Conservation (phyloP, 768 basidiomycete genomes). For the Tulasnella sp. region DNA sequence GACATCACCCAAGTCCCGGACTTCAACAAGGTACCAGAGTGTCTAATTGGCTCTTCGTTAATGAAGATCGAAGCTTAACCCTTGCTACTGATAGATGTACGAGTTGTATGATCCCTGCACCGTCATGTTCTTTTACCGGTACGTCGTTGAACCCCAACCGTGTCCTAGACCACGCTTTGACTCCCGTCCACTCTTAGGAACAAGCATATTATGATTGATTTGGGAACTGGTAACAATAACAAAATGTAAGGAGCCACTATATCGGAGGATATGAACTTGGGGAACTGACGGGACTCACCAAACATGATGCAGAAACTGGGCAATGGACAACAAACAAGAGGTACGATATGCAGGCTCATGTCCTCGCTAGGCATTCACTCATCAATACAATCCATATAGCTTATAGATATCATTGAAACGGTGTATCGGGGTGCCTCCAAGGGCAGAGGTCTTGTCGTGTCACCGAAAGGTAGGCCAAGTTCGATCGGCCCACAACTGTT, state of each 20-base stretch:
- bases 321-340: constrained; percentile 99
- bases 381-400: constrained; percentile 49
- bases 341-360: constrained; percentile 46
- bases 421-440: constrained; percentile 98
- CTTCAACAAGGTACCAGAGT: constrained; percentile 83
- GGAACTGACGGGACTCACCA: neutral
- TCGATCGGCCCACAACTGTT: neutral
- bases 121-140: constrained; percentile 99
- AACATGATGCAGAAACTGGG: constrained; percentile 79
- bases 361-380: neutral
- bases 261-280: neutral
- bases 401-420: constrained; percentile 98
- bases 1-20: constrained; percentile 98
- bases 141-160: constrained; percentile 41
- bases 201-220: constrained; percentile 99
- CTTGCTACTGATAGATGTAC: constrained; percentile 75
- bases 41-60: neutral
- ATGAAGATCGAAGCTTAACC: neutral
- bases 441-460: constrained; percentile 96
- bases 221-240: constrained; percentile 99
- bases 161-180: constrained; percentile 36
- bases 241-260: constrained; percentile 75
- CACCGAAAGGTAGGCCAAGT: constrained; percentile 76
- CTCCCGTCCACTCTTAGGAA: constrained; percentile 57
- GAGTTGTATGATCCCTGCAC: constrained; percentile 97